These are phyloP conservation scores for Pichia sp. DNA, from an alignment of 1,139 yeast genomes.

Conservation along the genomic window DNA sequence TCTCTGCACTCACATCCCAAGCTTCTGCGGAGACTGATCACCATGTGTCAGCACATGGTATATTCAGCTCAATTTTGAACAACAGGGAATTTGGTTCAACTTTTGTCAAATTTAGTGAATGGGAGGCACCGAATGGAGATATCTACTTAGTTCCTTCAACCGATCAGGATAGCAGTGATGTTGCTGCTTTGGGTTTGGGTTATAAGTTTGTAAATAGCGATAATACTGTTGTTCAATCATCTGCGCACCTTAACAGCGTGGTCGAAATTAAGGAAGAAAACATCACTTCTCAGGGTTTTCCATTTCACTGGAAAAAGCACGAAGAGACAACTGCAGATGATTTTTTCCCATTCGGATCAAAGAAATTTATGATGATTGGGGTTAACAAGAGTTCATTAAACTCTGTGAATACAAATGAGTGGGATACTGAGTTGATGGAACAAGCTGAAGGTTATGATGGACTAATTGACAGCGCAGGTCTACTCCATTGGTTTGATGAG, in stretches of 20 bases:
- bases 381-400: slow-evolving; percentile 15
- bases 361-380: slow-evolving; percentile 24
- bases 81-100: slow-evolving; percentile 11
- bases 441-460: slow-evolving; percentile 9
- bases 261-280: slow-evolving; percentile 20
- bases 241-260: slow-evolving; percentile 3
- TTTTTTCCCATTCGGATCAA: slow-evolving; percentile 25
- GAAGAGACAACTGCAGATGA: slow-evolving; percentile 13
- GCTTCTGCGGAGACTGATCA: not conserved
- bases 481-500: slow-evolving; percentile 13
- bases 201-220: slow-evolving; percentile 10
- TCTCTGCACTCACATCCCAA: not conserved
- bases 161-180: slow-evolving; percentile 1
- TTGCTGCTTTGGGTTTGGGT: slow-evolving; percentile 12
- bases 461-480: not conserved
- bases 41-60: slow-evolving; percentile 7
- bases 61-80: slow-evolving; percentile 10
- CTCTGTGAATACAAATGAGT: slow-evolving; percentile 7
- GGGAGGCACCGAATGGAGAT: slow-evolving; percentile 22
- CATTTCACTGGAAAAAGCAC: slow-evolving; percentile 17
- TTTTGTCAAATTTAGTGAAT: slow-evolving; percentile 17
- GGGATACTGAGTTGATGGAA: slow-evolving; percentile 1
- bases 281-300: slow-evolving; percentile 23
- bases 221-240: not conserved
- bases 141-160: slow-evolving; percentile 19